These are phyloP conservation scores for Porodaedalea pini DNA, from an alignment of 1,284 basidiomycete species.

Conservation along the genomic window DNA sequence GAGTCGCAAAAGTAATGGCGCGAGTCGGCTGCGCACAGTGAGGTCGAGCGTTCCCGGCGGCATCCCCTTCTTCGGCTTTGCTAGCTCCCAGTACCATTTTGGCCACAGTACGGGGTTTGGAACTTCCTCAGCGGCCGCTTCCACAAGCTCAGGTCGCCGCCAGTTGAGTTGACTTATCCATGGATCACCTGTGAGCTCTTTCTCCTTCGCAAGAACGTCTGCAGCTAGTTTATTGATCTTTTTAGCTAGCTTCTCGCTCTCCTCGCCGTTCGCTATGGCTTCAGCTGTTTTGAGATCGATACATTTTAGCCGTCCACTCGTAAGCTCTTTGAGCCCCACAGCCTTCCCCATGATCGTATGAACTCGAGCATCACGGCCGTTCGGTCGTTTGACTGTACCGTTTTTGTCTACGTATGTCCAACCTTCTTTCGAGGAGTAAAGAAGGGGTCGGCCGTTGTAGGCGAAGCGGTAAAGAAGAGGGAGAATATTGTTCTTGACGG, in stretches of 20 bases:
- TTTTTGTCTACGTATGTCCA: constrained; percentile 57
- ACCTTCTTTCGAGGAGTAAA: constrained; percentile 56
- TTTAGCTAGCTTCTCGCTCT: constrained; percentile 29
- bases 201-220: constrained; percentile 23
- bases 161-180: constrained; percentile 73
- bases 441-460: constrained; percentile 69
- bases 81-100: constrained; percentile 96
- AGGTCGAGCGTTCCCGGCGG: constrained; percentile 76
- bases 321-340: constrained; percentile 41
- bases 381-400: constrained; percentile 33
- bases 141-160: constrained; percentile 31
- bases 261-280: constrained; percentile 40
- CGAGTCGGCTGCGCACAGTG: constrained; percentile 80
- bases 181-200: constrained; percentile 37
- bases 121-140: not conserved
- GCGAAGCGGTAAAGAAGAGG: constrained; percentile 78
- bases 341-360: constrained; percentile 39
- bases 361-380: constrained; percentile 39
- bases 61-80: constrained; percentile 62
- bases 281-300: constrained; percentile 38
- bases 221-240: constrained; percentile 40
- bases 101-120: constrained; percentile 58
- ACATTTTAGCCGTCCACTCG: constrained; percentile 37
- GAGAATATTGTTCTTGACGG: constrained; percentile 62
- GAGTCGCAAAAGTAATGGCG: constrained; percentile 83